Base-by-base conservation (phyloP, 1,284 basidiomycete species). In the Neonothopanus nambi region DNA sequence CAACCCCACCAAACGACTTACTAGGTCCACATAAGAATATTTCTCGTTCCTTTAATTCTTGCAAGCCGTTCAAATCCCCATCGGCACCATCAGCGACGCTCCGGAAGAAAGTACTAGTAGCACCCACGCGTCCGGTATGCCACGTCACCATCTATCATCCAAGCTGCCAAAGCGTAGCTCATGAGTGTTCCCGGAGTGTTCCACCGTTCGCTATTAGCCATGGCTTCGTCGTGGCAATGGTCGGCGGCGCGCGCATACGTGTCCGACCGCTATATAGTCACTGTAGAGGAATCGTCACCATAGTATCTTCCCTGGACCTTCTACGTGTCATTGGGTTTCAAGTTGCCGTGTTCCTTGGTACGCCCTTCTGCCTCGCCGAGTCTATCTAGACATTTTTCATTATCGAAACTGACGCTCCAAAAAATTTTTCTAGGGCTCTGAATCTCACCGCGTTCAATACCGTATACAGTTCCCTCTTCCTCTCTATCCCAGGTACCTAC, bases 401-500 rank as follows among this genome's bases (percentile, higher is more conserved):
- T n/a, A n/a, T n/a, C n/a, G n/a, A n/a, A n/a, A n/a, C n/a, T n/a
- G n/a, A n/a, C n/a, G n/a, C n/a, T n/a, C n/a, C n/a, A n/a, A n/a
- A n/a, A 17, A 24, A 6, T 20, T 30, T 13, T 20, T 30, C 17
- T 15, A 55, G 70, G 63, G 62, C 12, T 72, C 71, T 3, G 42
- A 56, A 15, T 65, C 68, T 28, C 67, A 69, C 24, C 64, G 69
- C 21, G 62, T 77, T 18, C 74, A 73, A 60, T 82, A 62, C 77
- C 20, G 73, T 73, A 60, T 82, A 82, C 56, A 77, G 67, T 5
- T 77, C 75, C 11, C 68, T 82, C 2, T 82, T 80, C 67, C 67
- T 82, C 55, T 75, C 75, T 5, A 71, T 81, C 33, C 63, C 73
- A 0, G 80, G 81, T 17, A 65, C 70, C n/a, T 80, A 79, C 61